These are phyloP conservation scores for Lavandula angustifolia DNA, from an alignment of 257 asterid genomes.

Conservation along the genomic window DNA sequence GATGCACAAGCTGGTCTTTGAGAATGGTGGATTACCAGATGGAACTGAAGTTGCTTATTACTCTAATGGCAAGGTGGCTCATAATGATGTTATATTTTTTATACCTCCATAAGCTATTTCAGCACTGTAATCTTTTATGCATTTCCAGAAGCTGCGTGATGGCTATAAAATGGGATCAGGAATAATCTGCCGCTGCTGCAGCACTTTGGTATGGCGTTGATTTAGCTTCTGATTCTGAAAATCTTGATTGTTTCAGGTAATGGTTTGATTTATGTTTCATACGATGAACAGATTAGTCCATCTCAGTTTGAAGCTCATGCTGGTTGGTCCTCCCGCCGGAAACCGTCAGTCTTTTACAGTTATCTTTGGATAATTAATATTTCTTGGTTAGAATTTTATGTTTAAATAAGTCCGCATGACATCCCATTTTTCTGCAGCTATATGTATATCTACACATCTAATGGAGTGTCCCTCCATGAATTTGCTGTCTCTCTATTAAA, in stretches of 20 bases:
- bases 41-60: conserved; percentile 91
- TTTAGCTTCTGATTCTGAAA: conserved; percentile 24
- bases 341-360: conserved; percentile 69
- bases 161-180: conserved; percentile 92
- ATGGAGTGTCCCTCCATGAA: conserved; percentile 97
- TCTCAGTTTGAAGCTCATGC: conserved; percentile 99
- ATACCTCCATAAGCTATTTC: conserved; percentile 16
- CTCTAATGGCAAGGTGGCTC: conserved; percentile 89
- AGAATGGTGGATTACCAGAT: conserved; percentile 88
- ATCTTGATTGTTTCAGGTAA: conserved; percentile 25
- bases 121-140: conserved; percentile 30
- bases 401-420: conserved; percentile 28
- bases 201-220: conserved; percentile 59
- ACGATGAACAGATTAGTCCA: conserved; percentile 83
- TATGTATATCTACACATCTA: conserved; percentile 90
- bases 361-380: conserved; percentile 30
- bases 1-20: conserved; percentile 92
- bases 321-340: conserved; percentile 96
- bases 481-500: conserved; percentile 75
- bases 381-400: conserved; percentile 9
- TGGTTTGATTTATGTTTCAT: conserved; percentile 31
- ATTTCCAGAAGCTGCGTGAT: conserved; percentile 71
- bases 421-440: conserved; percentile 61
- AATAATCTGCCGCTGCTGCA: conserved; percentile 88
- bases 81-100: conserved; percentile 21